Evolutionary conservation across 768 basidiomycete species (phyloP).

Genomic region (Rhodotorula kratochvilovae): DNA sequence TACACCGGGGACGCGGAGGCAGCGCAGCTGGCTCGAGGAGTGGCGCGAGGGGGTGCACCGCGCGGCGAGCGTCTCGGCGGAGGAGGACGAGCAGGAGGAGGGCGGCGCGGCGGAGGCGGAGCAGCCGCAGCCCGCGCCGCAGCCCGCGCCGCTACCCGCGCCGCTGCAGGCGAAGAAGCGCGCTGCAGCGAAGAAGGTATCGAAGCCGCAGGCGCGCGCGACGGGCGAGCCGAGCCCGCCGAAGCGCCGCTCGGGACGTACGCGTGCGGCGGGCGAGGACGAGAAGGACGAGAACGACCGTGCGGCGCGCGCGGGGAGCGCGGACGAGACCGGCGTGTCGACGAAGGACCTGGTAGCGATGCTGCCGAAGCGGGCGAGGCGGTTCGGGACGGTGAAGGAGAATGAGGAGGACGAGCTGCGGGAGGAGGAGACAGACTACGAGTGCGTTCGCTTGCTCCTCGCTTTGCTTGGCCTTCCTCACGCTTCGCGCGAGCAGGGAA

Average conservation of each 20-base stretch:
- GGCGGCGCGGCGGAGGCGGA: background rate
- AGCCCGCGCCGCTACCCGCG: too few relatives aligned
- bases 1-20: background rate
- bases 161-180: too few relatives aligned
- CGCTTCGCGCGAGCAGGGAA: background rate
- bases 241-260: background rate
- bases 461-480: background rate
- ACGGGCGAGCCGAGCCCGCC: background rate
- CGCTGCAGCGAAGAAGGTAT: too few relatives aligned
- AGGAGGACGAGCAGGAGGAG: too few relatives aligned
- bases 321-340: conserved; percentile 6
- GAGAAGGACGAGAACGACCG: background rate
- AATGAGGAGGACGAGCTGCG: background rate
- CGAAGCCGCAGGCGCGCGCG: background rate
- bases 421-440: conserved; percentile 27
- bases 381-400: background rate
- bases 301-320: too few relatives aligned
- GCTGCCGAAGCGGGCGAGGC: conserved; percentile 15
- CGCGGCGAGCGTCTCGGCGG: background rate
- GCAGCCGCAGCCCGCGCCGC: background rate
- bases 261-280: too few relatives aligned
- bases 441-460: conserved; percentile 3
- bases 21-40: background rate
- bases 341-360: conserved; percentile 1
- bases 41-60: background rate